These are phyloP conservation scores for Fusarium palustre DNA, from an alignment of 2,329 filamentous ascomycete genomes.

Conservation along the genomic window DNA sequence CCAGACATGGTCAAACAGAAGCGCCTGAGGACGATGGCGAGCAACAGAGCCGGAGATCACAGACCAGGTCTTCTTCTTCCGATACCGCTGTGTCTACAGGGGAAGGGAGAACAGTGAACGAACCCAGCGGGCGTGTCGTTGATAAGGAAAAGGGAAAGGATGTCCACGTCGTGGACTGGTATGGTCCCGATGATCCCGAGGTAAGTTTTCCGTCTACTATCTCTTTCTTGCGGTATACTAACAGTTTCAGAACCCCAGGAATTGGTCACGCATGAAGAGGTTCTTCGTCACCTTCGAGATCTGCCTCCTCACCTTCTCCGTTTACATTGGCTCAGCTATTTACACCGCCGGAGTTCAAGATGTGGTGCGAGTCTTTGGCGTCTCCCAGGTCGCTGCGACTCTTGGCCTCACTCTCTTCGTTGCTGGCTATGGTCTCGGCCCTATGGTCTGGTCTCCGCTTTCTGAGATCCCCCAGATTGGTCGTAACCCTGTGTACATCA, in stretches of 20 bases:
- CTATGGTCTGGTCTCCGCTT: slow-evolving; percentile 6
- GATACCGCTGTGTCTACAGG: background rate
- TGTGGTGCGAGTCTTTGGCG: slow-evolving; percentile 1
- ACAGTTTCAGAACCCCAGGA: background rate
- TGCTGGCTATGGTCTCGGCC: background rate
- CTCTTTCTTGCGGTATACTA: rapidly evolving
- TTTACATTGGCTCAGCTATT: slow-evolving; percentile 21
- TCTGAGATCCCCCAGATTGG: slow-evolving; percentile 65
- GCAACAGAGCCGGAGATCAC: background rate
- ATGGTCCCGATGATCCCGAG: slow-evolving; percentile 5
- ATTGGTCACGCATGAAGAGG: slow-evolving; percentile 11
- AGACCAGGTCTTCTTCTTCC: background rate
- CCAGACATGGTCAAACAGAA: background rate
- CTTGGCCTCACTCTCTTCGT: slow-evolving; percentile 9
- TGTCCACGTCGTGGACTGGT: slow-evolving; percentile 7
- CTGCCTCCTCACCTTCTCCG: slow-evolving; percentile 18
- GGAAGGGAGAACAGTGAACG: background rate
- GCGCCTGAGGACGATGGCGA: background rate
- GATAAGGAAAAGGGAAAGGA: slow-evolving; percentile 8
- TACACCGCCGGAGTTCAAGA: slow-evolving; percentile 9
- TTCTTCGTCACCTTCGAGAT: slow-evolving; percentile 18
- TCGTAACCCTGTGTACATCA: slow-evolving; percentile 67
- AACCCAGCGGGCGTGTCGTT: background rate
- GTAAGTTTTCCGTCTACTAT: background rate
- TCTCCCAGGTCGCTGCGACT: slow-evolving; percentile 6